Percentiles rank a stretch among this genome's conserved stretches.
Evolutionary conservation across 495 filamentous ascomycete species (phyloP).

Genomic region (Thermothielavioides terrestris): DNA sequence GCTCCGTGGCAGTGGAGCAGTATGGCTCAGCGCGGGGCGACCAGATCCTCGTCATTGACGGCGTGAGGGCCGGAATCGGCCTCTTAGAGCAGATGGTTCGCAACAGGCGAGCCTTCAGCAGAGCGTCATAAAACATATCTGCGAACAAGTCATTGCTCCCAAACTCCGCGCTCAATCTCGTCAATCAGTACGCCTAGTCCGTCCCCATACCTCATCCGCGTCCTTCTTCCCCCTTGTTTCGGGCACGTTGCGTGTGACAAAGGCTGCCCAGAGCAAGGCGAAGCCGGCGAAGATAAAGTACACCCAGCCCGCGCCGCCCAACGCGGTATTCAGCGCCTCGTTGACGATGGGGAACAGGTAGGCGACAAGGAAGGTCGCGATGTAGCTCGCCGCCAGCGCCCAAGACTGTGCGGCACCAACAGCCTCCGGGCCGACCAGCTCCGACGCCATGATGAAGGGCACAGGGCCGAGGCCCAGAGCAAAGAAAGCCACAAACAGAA

Average conservation of each 20-base stretch:
- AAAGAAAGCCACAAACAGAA: constrained; percentile 82
- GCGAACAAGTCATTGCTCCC: too few relatives aligned
- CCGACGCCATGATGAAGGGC: constrained; percentile 85
- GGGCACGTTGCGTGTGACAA: constrained; percentile 63
- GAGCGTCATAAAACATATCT: constrained; percentile 8
- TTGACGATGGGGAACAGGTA: constrained; percentile 90
- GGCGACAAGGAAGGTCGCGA: constrained; percentile 83
- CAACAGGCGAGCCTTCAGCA: constrained; percentile 29
- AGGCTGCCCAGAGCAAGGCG: constrained; percentile 54
- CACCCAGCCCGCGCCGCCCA: constrained; percentile 66
- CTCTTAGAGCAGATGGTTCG: constrained; percentile 52
- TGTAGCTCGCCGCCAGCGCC: constrained; percentile 79
- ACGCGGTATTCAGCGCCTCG: constrained; percentile 46
- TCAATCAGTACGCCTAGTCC: constrained; percentile 47
- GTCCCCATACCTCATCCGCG: constrained; percentile 82
- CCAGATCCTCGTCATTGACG: constrained; percentile 68
- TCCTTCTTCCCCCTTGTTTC: constrained; percentile 77
- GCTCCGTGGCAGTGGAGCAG: constrained; percentile 54
- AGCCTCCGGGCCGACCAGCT: constrained; percentile 79
- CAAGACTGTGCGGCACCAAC: constrained; percentile 83
- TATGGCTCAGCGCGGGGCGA: constrained; percentile 53
- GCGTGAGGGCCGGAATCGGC: constrained; percentile 68
- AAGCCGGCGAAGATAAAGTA: constrained; percentile 81
- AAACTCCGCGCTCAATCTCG: neutral
- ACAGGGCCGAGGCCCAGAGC: constrained; percentile 88